Evolutionary conservation across 129 eudicot species (phyloP), one percentile per base, ranked within the genome.

Genomic region (Sambucus nigra): DNA sequence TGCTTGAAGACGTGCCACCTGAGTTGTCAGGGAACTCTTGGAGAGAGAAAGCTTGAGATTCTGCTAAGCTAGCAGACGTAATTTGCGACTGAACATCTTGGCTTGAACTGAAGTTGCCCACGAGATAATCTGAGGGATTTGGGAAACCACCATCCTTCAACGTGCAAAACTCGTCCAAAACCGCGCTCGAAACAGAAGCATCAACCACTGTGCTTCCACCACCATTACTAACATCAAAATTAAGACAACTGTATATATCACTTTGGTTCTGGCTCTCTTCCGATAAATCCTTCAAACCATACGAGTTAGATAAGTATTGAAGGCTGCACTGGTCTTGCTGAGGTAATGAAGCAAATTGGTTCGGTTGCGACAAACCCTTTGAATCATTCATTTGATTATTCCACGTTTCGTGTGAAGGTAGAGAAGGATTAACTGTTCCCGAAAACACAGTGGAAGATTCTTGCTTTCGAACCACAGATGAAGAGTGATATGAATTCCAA

Each of bases 1-100:
- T 86, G 76, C 99, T 92, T 25, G 99, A 92, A 44, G 94, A 92
- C 0, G 99, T 92, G 16, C 99, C 99, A n/a, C 99, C 99, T 3
- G 99, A 92, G 58, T 72, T 79, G 57, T 80, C 94, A 0, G 87
- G 91, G 54, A 76, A 68, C 35, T 92, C 96, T 73, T 86, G 99
- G 57, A 92, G 26, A 5, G 96, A 80, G 60, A 82, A 80, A 42
- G 80, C 85, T 72, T 86, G 99, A 16, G 99, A 92, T 47, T 92
- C 96, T 7, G 82, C 91, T 20, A 92, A 69, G 57, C 87, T 86
- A 12, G 86, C 95, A 0, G 99, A 68, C 1, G 95, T 91, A 21
- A 91, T 86, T 68, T 91, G 99, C 9, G 99, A 92, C 51, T 85
- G 98, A 45, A 83, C 84, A 70, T 92, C 99, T 68, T 92, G 99